Conservation (phyloP, 1,284 basidiomycete species). For the Xerocomus amazonicus region DNA sequence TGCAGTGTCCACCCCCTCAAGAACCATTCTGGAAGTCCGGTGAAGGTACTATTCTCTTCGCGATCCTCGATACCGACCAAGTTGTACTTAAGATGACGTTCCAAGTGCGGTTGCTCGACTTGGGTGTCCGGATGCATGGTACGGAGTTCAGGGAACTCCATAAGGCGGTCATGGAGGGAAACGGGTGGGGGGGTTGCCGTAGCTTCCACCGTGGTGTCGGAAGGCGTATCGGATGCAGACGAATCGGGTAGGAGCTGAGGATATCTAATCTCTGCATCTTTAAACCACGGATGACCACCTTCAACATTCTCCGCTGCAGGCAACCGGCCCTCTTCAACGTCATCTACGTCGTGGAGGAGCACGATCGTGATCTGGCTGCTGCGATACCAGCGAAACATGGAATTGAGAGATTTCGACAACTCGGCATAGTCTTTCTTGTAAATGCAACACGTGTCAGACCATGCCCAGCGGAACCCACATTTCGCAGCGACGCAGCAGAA, state of each 20-base stretch:
- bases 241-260: constrained; percentile 6
- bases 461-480: constrained; percentile 24
- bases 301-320: not conserved
- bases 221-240: not conserved
- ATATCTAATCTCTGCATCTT: constrained; percentile 18
- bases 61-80: constrained; percentile 4
- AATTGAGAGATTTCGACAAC: constrained; percentile 22
- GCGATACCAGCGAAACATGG: constrained; percentile 26
- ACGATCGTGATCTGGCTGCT: constrained; percentile 23
- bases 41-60: constrained; percentile 3
- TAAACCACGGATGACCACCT: constrained; percentile 13
- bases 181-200: not conserved
- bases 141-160: constrained; percentile 5
- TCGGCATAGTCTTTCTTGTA: constrained; percentile 18
- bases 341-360: constrained; percentile 24
- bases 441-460: constrained; percentile 28
- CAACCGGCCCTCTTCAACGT: constrained; percentile 15
- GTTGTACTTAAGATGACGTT: constrained; percentile 7
- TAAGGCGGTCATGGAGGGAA: constrained; percentile 13
- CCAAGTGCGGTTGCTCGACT: constrained; percentile 13
- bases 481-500: constrained; percentile 21
- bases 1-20: constrained; percentile 31
- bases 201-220: constrained; percentile 5
- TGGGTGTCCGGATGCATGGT: constrained; percentile 19
- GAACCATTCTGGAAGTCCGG: constrained; percentile 17